phyloP scores from a whole-genome alignment of 2,329 filamentous ascomycete genomes.

The Erysiphe pulchra region DNA sequence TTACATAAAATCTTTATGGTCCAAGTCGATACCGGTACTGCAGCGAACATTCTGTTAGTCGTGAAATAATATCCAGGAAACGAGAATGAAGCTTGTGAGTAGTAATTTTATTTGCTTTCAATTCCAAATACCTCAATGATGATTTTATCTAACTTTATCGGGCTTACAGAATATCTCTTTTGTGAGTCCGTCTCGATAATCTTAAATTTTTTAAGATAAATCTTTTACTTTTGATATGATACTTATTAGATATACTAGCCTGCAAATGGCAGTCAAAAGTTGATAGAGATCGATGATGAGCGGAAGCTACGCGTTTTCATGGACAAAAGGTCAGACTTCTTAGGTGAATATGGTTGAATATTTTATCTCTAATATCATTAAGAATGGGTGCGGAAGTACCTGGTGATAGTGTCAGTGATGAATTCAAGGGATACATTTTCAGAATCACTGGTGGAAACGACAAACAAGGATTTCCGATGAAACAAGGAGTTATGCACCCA shows the following conservation, averaged over 20 bases:
- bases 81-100: too few species aligned
- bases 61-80: too few species aligned
- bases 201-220: too few species aligned
- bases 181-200: too few species aligned
- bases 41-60: too few species aligned
- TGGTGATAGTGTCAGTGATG: slow-evolving; percentile 86
- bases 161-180: too few species aligned
- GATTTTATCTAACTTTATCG: too few species aligned
- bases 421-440: slow-evolving; percentile 99
- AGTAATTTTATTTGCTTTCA: too few species aligned
- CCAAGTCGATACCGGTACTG: too few species aligned
- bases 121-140: too few species aligned
- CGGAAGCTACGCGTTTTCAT: slow-evolving; percentile 97
- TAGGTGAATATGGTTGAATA: slow-evolving; percentile 21
- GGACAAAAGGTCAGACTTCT: slow-evolving; percentile 51
- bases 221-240: too few species aligned
- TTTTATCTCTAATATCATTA: background rate
- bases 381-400: slow-evolving; percentile 78
- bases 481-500: slow-evolving; percentile 98
- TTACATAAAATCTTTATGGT: too few species aligned
- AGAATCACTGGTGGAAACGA: slow-evolving; percentile 99
- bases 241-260: slow-evolving; percentile 19
- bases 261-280: slow-evolving; percentile 98
- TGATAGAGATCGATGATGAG: slow-evolving; percentile 98
- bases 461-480: slow-evolving; percentile 99